Percentiles rank a stretch among this genome's conserved stretches.
Conservation (phyloP, 768 basidiomycete species). For the Boletellus emodensis region DNA sequence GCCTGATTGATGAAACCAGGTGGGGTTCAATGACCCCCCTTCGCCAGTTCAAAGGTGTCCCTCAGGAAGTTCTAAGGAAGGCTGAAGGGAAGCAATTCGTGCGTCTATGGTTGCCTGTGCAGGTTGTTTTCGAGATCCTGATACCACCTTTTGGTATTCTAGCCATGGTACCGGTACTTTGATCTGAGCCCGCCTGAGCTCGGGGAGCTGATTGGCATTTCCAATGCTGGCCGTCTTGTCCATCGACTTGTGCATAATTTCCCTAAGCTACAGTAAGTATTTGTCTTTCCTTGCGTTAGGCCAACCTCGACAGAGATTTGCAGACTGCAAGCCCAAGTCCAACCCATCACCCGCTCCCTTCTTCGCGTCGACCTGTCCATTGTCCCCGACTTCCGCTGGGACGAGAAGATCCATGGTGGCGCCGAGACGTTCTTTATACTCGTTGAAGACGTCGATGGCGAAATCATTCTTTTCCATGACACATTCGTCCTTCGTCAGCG, state of each 20-base stretch:
- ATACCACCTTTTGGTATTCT: slow-evolving; percentile 1
- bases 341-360: slow-evolving; percentile 92
- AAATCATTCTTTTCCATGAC: slow-evolving; percentile 94
- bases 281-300: not conserved
- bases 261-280: slow-evolving; percentile 82
- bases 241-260: slow-evolving; percentile 94
- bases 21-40: slow-evolving; percentile 98
- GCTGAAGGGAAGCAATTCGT: slow-evolving; percentile 98
- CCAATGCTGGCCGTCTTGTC: slow-evolving; percentile 87
- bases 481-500: slow-evolving; percentile 87
- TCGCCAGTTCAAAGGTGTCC: slow-evolving; percentile 92
- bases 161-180: slow-evolving; percentile 98
- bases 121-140: not conserved
- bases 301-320: not conserved
- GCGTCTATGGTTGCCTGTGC: slow-evolving; percentile 35
- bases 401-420: slow-evolving; percentile 85
- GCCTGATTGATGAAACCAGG: slow-evolving; percentile 39
- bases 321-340: slow-evolving; percentile 91
- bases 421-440: slow-evolving; percentile 91
- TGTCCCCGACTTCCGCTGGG: slow-evolving; percentile 98
- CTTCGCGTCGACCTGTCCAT: slow-evolving; percentile 92
- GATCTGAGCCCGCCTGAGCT: slow-evolving; percentile 90
- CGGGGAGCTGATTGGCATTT: slow-evolving; percentile 91
- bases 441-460: slow-evolving; percentile 97
- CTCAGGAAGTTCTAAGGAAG: slow-evolving; percentile 77